Conservation (phyloP, 495 filamentous ascomycete species). For the Annulohypoxylon nitens region DNA sequence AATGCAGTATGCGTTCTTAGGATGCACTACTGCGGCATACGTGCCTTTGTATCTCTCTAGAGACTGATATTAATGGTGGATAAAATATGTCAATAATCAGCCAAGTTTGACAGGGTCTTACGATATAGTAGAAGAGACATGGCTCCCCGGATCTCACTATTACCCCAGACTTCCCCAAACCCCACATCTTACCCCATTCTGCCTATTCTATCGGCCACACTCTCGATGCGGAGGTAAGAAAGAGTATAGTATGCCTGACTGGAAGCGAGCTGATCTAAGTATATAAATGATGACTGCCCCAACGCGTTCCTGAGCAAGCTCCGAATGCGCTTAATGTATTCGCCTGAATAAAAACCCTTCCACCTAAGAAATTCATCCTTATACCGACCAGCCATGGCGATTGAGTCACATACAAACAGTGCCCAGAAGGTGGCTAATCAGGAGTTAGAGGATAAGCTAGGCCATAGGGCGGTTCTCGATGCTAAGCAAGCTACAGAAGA, state of each 20-base stretch:
- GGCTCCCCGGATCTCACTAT: constrained; percentile 17
- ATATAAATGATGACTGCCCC: neutral
- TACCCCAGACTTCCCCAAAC: constrained; percentile 38
- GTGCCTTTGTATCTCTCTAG: neutral
- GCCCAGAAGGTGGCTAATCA: constrained; percentile 48
- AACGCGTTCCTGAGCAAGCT: neutral
- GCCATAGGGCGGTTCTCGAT: constrained; percentile 46
- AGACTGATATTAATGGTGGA: constrained; percentile 32
- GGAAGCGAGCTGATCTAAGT: neutral
- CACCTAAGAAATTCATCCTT: neutral
- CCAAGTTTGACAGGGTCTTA: constrained; percentile 10
- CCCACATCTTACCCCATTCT: constrained; percentile 25
- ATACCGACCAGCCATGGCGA: constrained; percentile 28
- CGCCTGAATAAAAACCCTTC: neutral
- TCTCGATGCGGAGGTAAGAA: neutral
- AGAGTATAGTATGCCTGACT: neutral
- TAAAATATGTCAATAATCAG: constrained; percentile 15
- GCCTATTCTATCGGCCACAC: constrained; percentile 1
- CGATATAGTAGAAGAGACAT: constrained; percentile 11
- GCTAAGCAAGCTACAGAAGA: constrained; percentile 49
- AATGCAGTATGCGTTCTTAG: neutral
- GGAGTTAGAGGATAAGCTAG: constrained; percentile 49
- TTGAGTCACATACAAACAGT: constrained; percentile 17
- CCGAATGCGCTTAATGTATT: neutral
- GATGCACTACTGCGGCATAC: neutral